Base-by-base conservation (phyloP, 1,284 basidiomycete species). In the Rhodofomes roseus region DNA sequence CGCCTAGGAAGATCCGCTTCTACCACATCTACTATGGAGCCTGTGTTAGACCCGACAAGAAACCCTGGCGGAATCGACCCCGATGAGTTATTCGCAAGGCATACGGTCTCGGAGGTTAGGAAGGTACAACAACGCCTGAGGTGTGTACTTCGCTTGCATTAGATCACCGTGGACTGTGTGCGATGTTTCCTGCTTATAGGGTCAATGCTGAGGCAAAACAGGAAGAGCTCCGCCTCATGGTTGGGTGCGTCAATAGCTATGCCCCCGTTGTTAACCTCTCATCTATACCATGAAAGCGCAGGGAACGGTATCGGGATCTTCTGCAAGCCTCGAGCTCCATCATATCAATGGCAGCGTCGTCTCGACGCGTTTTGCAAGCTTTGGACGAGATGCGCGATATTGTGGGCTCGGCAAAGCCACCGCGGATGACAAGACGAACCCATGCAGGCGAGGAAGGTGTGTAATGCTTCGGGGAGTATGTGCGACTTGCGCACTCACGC, bases 261-360 rank as follows among this genome's bases (percentile, higher is more conserved):
- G 37, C 20, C 12, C 14, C 6, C 39, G 63, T 20, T 41, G 55
- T 44, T n/a, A 4, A 51, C 48, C 57, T 55, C 46, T 71, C 73
- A 74, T 74, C 69, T 71, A 65, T 72, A 74, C 68, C 69, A 70
- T 75, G 81, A 81, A 87, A 85, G 82, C 70, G 73, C 74, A 95
- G 95, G 73, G 95, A 96, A 81, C 87, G 95, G 63, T 97, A 98
- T 75, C 88, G 95, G 55, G 95, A 98, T 74, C 81, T 97, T 23
- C 79, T 98, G 20, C 90, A 95, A 66, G 93, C 95, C 0, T 95
- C 95, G 0, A 86, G 92, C 0, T 93, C 93, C 9, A 96, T 96
- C 55, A 89, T 93, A 34, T 81, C 84, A 54, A 87, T 93, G 63
- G 79, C 87, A 11, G 73, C 79, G 39, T 89, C 90, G 9, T 87